Conservation (phyloP, 129 eudicot species). For the Centella asiatica region DNA sequence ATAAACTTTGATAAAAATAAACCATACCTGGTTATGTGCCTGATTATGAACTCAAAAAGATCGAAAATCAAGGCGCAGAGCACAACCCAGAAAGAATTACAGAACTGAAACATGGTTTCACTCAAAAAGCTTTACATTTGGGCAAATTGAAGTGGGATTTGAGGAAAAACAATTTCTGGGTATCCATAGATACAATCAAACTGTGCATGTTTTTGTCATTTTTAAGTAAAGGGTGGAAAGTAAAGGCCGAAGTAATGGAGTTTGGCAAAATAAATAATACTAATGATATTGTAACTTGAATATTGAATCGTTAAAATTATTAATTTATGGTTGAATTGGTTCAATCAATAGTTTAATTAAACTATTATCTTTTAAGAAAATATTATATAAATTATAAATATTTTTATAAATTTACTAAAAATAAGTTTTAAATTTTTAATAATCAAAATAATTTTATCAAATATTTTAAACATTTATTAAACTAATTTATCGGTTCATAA, state of each 20-base stretch:
- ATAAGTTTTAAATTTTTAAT: no score
- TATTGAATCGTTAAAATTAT: no score
- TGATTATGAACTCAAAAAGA: constrained; percentile 27
- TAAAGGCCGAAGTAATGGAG: constrained; percentile 12
- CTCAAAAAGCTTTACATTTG: constrained; percentile 16
- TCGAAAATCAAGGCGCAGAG: constrained; percentile 18
- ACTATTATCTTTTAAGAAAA: no score
- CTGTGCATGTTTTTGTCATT: constrained; percentile 16
- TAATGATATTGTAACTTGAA: no score
- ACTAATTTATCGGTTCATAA: no score
- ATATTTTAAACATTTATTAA: no score
- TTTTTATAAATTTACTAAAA: no score
- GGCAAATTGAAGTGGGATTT: constrained; percentile 19
- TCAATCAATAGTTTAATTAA: no score
- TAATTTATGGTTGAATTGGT: no score
- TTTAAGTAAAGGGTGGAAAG: constrained; percentile 39
- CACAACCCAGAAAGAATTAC: constrained; percentile 36
- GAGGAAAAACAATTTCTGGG: constrained; percentile 22
- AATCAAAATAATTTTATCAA: no score
- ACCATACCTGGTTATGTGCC: constrained; percentile 30
- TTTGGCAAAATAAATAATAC: constrained; percentile 11
- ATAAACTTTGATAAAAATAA: neutral
- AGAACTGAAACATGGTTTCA: constrained; percentile 28
- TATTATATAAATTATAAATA: no score
- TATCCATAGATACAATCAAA: constrained; percentile 25